Conservation (phyloP, 2,329 filamentous ascomycete genomes). For the Paramyrothecium roridum region DNA sequence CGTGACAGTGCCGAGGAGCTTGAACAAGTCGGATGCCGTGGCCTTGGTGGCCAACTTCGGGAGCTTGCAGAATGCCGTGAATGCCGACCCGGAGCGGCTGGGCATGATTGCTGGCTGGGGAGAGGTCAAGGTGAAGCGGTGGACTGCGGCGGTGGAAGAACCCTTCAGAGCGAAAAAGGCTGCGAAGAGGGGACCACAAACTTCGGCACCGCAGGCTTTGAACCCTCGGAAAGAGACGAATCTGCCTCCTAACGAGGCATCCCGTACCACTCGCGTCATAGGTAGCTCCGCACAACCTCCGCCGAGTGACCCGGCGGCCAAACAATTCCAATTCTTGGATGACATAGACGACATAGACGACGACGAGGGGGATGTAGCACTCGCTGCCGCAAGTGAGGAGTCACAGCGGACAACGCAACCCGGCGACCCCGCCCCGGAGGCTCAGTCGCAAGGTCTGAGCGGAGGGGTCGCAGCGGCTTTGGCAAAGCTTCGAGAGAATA, state of each 20-base stretch:
- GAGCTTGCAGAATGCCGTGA: slow-evolving; percentile 80
- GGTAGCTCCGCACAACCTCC: neutral
- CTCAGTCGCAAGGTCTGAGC: slow-evolving; percentile 38
- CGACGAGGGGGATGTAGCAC: slow-evolving; percentile 46
- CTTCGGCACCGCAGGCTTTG: slow-evolving; percentile 29
- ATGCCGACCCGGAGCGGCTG: slow-evolving; percentile 83
- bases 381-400: slow-evolving; percentile 44
- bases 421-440: slow-evolving; percentile 16
- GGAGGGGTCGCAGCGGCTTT: slow-evolving; percentile 60
- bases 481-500: slow-evolving; percentile 50
- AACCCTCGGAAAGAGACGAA: slow-evolving; percentile 32
- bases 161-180: slow-evolving; percentile 77
- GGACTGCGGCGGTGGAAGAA: slow-evolving; percentile 78
- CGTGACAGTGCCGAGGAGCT: slow-evolving; percentile 80
- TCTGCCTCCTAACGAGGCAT: slow-evolving; percentile 12
- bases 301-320: slow-evolving; percentile 7
- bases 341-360: slow-evolving; percentile 44
- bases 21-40: slow-evolving; percentile 94
- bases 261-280: slow-evolving; percentile 6
- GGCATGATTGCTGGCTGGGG: slow-evolving; percentile 88
- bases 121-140: slow-evolving; percentile 87
- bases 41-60: slow-evolving; percentile 90
- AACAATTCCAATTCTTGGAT: slow-evolving; percentile 35
- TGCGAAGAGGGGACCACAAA: slow-evolving; percentile 40
- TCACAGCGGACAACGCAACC: slow-evolving; percentile 35